Percentiles rank a stretch among this genome's conserved stretches.
These are phyloP conservation scores for Kodamaea sp. DNA, from an alignment of 1,139 yeast genomes.

Conservation along the genomic window DNA sequence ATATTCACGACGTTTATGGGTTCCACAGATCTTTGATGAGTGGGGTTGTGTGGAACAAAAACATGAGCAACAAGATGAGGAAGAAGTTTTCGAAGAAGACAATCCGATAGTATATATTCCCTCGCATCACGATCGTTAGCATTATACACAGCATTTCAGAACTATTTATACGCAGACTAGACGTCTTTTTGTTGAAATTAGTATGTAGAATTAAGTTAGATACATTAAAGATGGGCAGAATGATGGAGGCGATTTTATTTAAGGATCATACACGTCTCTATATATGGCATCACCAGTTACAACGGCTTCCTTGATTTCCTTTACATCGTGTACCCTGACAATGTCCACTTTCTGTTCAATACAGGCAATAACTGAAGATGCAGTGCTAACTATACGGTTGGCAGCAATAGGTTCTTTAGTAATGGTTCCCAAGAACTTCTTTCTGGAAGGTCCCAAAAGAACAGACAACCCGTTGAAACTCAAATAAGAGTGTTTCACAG, in stretches of 20 bases:
- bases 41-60: constrained; percentile 59
- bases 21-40: constrained; percentile 54
- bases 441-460: constrained; percentile 84
- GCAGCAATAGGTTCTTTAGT: constrained; percentile 51
- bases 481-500: constrained; percentile 30
- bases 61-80: constrained; percentile 52
- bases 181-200: too few relatives aligned
- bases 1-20: constrained; percentile 50
- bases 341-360: constrained; percentile 76
- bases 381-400: constrained; percentile 74
- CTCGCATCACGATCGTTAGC: too few relatives aligned
- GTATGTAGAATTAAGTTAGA: too few relatives aligned
- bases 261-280: constrained; percentile 27
- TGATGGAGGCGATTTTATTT: too few relatives aligned
- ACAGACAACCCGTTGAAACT: constrained; percentile 61
- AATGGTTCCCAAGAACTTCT: constrained; percentile 77
- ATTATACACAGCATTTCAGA: too few relatives aligned
- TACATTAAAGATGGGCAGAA: too few relatives aligned
- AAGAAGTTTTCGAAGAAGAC: constrained; percentile 31
- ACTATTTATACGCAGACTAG: too few relatives aligned
- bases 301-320: constrained; percentile 62
- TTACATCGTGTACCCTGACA: constrained; percentile 86
- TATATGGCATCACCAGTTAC: constrained; percentile 79
- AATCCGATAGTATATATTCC: too few relatives aligned
- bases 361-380: constrained; percentile 73